Base-by-base conservation (phyloP, 768 basidiomycete species). In the Mycena amicta region DNA sequence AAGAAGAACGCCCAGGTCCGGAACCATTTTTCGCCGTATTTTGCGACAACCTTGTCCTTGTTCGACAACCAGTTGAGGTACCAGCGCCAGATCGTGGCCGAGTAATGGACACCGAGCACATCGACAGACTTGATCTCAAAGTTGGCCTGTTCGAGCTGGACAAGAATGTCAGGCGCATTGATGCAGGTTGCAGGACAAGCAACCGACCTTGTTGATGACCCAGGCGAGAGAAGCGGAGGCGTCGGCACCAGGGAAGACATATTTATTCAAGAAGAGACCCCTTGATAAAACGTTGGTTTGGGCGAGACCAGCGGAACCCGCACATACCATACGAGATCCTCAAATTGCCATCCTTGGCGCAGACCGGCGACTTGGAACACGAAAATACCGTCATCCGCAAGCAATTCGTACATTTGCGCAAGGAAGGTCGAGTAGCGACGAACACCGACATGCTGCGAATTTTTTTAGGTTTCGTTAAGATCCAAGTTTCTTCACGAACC, bases 191-290 rank as follows among this genome's bases (percentile, higher is more conserved):
- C n/a, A n/a, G n/a, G n/a, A n/a, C n/a, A n/a, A 27, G 22, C 4
- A 28, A 49, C 52, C 16, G 45, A 78, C 80, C 72, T 81, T 80
- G 61, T 77, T 83, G 59, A 99, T 82, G 55, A 97, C 94, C 96
- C 96, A 98, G 39, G 91, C 93, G 28, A 98, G 88, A 20, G 95
- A 92, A 73, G 93, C 93, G 2, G 89, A 93, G 0, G 97, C 97
- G 67, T 99, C 97, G 3, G 96, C 97, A 70, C 96, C 96, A 45
- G 97, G 96, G 88, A 99, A 99, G 70, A 99, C 77, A 65, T 99
- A 98, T 69, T 95, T 95, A 84, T 92, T 95, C 93, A 95, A 95
- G 80, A 95, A 96, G 23, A 95, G 81, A 64, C 94, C 95, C n/a
- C n/a, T n/a, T n/a, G n/a, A n/a, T n/a, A n/a, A n/a, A n/a, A n/a